These are phyloP conservation scores for Cystobasidium ongulense DNA, from an alignment of 768 basidiomycete genomes.

Conservation along the genomic window DNA sequence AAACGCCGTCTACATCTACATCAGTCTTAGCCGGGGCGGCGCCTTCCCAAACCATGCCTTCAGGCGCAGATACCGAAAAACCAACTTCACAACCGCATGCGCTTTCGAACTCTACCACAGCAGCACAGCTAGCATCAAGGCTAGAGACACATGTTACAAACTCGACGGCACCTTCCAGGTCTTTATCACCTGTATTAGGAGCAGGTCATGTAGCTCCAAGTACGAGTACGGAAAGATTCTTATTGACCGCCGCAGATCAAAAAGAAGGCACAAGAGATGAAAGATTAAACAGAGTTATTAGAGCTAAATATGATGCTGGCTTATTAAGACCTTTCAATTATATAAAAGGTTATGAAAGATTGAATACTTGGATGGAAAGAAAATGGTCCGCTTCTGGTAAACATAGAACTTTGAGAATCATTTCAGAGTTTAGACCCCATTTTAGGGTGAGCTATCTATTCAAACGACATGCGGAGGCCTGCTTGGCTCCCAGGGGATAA, in stretches of 20 bases:
- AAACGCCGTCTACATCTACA: slow-evolving; percentile 51
- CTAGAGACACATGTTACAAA: background rate
- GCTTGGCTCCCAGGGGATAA: too few species aligned
- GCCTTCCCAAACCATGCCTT: background rate
- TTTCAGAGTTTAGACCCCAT: slow-evolving; percentile 50
- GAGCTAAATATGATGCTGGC: slow-evolving; percentile 94
- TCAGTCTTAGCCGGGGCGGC: background rate
- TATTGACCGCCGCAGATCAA: slow-evolving; percentile 90
- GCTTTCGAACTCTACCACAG: slow-evolving; percentile 12
- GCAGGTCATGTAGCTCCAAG: background rate
- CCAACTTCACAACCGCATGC: slow-evolving; percentile 4
- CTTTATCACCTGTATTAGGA: slow-evolving; percentile 12
- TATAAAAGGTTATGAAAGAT: slow-evolving; percentile 83
- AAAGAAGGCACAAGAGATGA: slow-evolving; percentile 82
- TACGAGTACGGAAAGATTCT: slow-evolving; percentile 69
- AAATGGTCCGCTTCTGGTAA: slow-evolving; percentile 61
- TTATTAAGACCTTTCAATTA: slow-evolving; percentile 92
- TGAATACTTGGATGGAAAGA: slow-evolving; percentile 47
- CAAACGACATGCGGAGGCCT: too few species aligned
- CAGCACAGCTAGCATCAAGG: slow-evolving; percentile 31
- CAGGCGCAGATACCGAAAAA: slow-evolving; percentile 32
- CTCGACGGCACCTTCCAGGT: slow-evolving; percentile 8
- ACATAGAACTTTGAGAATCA: slow-evolving; percentile 79
- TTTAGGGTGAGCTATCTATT: slow-evolving; percentile 44
- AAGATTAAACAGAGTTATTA: slow-evolving; percentile 78